A percentile compares a stretch with the other conserved stretches of the same genome.
These are phyloP conservation scores for Ceratobasidium sp. DNA, from an alignment of 1,284 basidiomycete genomes.

Conservation along the genomic window DNA sequence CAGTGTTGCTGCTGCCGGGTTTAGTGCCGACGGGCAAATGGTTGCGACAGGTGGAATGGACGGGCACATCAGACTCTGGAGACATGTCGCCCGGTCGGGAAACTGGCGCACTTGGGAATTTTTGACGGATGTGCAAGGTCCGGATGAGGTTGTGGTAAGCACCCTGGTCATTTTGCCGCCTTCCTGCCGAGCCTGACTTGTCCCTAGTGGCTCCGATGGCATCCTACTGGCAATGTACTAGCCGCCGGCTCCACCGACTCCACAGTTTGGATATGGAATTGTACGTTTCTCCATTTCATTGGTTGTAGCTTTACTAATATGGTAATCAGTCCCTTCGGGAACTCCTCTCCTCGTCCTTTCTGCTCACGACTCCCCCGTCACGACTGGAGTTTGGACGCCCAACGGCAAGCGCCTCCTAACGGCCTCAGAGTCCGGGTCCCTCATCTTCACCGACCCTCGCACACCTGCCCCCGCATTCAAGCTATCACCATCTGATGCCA, in stretches of 20 bases:
- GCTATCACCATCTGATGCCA: constrained; percentile 72
- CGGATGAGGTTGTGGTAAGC: constrained; percentile 92
- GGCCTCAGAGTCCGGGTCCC: constrained; percentile 80
- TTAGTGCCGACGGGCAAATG: constrained; percentile 88
- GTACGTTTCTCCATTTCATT: constrained; percentile 55
- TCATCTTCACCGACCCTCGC: constrained; percentile 94
- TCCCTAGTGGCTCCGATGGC: constrained; percentile 90
- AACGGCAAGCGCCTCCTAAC: constrained; percentile 91
- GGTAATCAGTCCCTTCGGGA: constrained; percentile 80
- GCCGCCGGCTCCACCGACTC: constrained; percentile 93
- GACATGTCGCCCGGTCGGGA: constrained; percentile 73
- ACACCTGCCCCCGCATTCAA: constrained; percentile 80
- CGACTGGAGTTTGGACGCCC: constrained; percentile 90
- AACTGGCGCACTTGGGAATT: constrained; percentile 86
- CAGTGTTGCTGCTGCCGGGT: constrained; percentile 82
- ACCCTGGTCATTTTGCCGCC: not conserved
- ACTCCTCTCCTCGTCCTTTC: constrained; percentile 96
- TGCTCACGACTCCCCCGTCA: constrained; percentile 85
- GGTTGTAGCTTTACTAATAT: constrained; percentile 28
- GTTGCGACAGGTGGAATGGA: constrained; percentile 98
- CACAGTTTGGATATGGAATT: constrained; percentile 98
- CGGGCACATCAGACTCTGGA: constrained; percentile 90
- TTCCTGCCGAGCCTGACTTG: constrained; percentile 1
- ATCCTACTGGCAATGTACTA: constrained; percentile 89
- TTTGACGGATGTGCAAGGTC: constrained; percentile 88